Evolutionary conservation across 306 rosid species (phyloP), one percentile per base, ranked within the genome.

Genomic region (Clitoria ternatea): DNA sequence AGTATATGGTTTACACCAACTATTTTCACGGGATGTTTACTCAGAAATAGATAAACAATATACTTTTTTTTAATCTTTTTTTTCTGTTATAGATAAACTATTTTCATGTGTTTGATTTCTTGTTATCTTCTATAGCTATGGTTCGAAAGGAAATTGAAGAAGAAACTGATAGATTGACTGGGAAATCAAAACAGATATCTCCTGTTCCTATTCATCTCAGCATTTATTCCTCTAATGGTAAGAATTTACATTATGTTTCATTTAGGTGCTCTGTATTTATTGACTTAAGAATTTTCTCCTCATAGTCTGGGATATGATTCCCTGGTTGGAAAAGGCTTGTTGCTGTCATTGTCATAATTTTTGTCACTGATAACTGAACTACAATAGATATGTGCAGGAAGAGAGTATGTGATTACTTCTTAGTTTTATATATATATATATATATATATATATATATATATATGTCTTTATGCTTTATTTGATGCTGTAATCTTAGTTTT

Each of bases 151-250:
- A 92, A 84, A 92, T 92, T 82, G 85, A 92, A 82, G 90, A 84
- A 48, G 98, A 89, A 81, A 92, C 98, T 9, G 73, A 89, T 83
- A 82, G 86, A 66, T 11, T 89, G 80, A 87, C 92, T 24, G 94
- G 96, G 74, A 84, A 70, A 74, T 73, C 90, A 73, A 92, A 89
- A 35, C 89, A 83, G 74, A 92, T 92, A 81, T 92, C 98, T 64
- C 87, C 88, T 37, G 83, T 87, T 82, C 92, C 98, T 29, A 92
- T 92, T 79, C 91, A 92, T 84, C 98, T 92, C 61, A 85, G 94
- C 49, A 92, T 92, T 56, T 79, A 79, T 85, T 92, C 97, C 57
- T 87, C 90, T 49, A 81, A 87, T 80, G 98, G 85, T 82, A 74
- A 42, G 35, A 59, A 15, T 10, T 56, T 65, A 54, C 23, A 40